These are phyloP conservation scores for Magnolia officinalis DNA, from an alignment of 164 flowering plant species.

Conservation along the genomic window DNA sequence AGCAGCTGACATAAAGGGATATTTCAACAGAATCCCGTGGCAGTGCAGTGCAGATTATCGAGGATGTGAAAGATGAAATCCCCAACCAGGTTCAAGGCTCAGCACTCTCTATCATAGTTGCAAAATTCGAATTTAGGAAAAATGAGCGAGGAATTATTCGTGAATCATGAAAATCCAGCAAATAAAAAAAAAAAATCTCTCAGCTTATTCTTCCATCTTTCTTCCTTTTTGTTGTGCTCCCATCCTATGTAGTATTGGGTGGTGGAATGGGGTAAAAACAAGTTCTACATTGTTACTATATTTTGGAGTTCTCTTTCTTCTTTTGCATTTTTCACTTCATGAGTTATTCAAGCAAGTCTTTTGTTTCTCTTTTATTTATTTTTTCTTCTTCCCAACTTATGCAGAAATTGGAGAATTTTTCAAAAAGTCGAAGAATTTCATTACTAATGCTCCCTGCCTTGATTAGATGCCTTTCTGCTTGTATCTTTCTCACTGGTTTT, in stretches of 20 bases:
- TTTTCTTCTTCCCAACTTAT: background rate
- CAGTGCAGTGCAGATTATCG: slow-evolving; percentile 1
- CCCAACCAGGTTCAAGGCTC: background rate
- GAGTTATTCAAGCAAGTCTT: background rate
- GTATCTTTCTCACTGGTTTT: too few relatives aligned
- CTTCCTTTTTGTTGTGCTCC: background rate
- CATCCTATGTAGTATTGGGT: background rate
- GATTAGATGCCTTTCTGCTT: background rate
- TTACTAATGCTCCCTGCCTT: background rate
- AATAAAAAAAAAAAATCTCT: background rate
- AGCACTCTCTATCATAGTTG: slow-evolving; percentile 3
- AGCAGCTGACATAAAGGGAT: background rate
- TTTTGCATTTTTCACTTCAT: background rate
- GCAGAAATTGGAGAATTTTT: background rate
- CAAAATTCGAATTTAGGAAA: background rate
- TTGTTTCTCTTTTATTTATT: too few relatives aligned
- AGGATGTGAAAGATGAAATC: slow-evolving; percentile 13
- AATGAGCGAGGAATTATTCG: too few relatives aligned
- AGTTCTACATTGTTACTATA: background rate
- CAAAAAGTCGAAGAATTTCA: background rate
- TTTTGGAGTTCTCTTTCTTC: background rate
- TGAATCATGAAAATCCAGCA: background rate
- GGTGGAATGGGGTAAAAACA: background rate
- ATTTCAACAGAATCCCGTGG: slow-evolving; percentile 12
- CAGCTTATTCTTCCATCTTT: background rate